Evolutionary conservation across 768 basidiomycete species (phyloP).

Genomic region (Mycena alexandri): DNA sequence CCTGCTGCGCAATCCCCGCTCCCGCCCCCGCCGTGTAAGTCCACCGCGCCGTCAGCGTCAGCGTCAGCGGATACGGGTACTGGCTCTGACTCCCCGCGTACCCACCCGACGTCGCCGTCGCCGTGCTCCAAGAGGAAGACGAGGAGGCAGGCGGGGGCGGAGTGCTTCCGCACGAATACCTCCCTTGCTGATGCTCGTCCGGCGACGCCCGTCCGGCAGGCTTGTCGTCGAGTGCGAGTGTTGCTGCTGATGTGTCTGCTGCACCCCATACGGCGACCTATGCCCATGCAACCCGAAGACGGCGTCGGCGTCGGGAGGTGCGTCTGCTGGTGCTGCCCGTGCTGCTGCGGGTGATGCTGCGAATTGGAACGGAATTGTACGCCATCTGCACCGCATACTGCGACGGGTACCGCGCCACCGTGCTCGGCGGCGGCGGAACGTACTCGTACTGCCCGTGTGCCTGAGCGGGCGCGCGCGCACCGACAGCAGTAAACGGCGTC

Average conservation of each 20-base stretch:
- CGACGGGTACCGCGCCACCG: conserved; percentile 34
- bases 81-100: neutral
- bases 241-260: no score
- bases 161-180: neutral
- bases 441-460: conserved; percentile 17
- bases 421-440: conserved; percentile 35
- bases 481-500: no score
- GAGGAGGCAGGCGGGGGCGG: neutral
- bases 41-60: conserved; percentile 66
- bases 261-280: no score
- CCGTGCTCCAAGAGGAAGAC: no score
- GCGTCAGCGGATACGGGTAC: no score
- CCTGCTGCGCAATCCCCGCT: conserved; percentile 52
- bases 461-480: no score
- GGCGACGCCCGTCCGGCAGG: neutral
- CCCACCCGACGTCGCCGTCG: no score
- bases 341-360: no score
- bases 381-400: neutral
- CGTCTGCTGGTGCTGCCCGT: neutral
- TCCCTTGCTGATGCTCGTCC: neutral
- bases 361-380: no score
- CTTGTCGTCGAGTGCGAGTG: no score
- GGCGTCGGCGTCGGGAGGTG: neutral
- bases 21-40: conserved; percentile 59
- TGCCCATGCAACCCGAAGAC: no score